phyloP scores from a whole-genome alignment of 768 basidiomycete genomes.

The Pleurotus djamor region DNA sequence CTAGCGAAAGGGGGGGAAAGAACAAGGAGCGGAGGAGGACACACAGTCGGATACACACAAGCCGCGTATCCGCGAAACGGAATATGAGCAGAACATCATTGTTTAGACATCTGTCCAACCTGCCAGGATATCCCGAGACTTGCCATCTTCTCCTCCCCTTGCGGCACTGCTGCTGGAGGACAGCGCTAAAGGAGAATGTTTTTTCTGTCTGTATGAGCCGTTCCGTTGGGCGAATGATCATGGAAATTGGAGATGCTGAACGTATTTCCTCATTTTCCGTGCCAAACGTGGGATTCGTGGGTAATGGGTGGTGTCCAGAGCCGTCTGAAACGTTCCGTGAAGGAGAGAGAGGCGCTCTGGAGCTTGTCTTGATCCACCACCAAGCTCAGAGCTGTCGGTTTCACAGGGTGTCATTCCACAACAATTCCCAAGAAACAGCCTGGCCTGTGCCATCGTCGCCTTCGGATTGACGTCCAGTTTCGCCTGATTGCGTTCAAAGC shows the following conservation, averaged over 20 bases:
- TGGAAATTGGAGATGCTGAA: not conserved
- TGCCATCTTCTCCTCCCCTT: not conserved
- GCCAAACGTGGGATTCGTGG: slow-evolving; percentile 1
- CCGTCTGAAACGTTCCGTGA: not conserved
- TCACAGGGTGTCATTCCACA: slow-evolving; percentile 2
- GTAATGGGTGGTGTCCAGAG: not conserved
- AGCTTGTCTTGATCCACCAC: slow-evolving; percentile 3
- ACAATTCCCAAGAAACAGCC: not conserved
- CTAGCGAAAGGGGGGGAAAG: not conserved
- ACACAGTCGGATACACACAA: not conserved
- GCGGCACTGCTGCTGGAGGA: not conserved
- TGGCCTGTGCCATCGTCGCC: not conserved
- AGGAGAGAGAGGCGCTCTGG: not conserved
- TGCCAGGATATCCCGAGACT: not conserved
- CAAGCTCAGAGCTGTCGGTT: slow-evolving; percentile 3
- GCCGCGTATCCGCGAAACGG: too few relatives aligned
- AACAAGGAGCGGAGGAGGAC: not conserved
- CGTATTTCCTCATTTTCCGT: not conserved
- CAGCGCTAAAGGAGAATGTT: not conserved
- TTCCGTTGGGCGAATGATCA: not conserved
- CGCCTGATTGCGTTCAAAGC: not conserved
- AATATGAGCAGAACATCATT: too few relatives aligned
- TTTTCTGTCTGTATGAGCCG: not conserved
- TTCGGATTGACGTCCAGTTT: not conserved
- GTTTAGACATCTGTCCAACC: not conserved